Evolutionary conservation across 495 filamentous ascomycete genomes (phyloP).

Genomic region (Tuber brumale): DNA sequence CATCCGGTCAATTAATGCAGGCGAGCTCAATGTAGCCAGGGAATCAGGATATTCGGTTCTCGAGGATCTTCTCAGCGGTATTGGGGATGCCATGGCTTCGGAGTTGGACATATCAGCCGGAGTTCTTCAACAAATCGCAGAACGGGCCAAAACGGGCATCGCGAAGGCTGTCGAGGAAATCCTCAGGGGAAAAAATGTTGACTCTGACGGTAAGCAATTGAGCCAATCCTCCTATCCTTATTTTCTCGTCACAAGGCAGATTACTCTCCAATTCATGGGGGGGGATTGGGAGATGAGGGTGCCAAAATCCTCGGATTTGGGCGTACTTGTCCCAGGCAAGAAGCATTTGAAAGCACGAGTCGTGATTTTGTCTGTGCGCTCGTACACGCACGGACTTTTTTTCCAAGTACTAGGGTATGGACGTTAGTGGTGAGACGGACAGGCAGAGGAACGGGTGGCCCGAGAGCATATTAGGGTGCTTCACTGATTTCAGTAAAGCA

Average conservation of each 20-base stretch:
- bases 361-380: no score
- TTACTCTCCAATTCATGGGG: not conserved
- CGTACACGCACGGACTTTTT: no score
- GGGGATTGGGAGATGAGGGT: no score
- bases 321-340: no score
- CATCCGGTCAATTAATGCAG: conserved; percentile 4
- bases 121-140: not conserved
- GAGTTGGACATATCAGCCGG: not conserved
- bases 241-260: not conserved
- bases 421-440: no score
- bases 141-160: not conserved
- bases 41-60: conserved; percentile 14
- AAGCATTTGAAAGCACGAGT: no score
- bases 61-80: conserved; percentile 9
- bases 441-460: no score
- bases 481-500: no score
- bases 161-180: not conserved
- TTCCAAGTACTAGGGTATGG: no score
- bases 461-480: no score
- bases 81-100: not conserved
- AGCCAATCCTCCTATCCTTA: not conserved
- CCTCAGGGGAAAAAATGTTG: not conserved
- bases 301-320: no score
- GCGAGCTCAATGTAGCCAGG: conserved; percentile 8
- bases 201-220: not conserved